Base-by-base conservation (phyloP, 2,329 filamentous ascomycete genomes). In the Zymoseptoria tritici region DNA sequence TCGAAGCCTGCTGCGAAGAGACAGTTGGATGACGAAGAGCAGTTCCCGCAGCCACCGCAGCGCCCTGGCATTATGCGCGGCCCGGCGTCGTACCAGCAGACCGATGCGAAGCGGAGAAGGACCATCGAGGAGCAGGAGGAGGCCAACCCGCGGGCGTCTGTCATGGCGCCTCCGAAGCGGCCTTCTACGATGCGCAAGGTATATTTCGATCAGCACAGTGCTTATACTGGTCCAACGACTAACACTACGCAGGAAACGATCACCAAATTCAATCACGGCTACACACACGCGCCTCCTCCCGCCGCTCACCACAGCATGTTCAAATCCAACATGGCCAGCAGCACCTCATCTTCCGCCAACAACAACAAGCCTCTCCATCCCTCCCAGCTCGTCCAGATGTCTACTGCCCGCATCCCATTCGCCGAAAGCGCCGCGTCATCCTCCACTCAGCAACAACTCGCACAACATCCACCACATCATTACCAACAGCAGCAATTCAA, bases 361-460 rank as follows among this genome's bases (percentile, higher is more conserved):
- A 46, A 88, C 72, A 77, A 63, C 54, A 68, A 70, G 50, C 67
- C 66, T n/a, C 63, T 62, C 29, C 86, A 91, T 68, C 88, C 89
- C 1, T 79, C 91, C 70, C 90, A 94, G 67, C 91, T 93, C 84
- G 84, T 88, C n/a, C 89, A 93, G 71, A 86, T 93, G 61, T 89
- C 90, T 7, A 96, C 89, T 75, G 89, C 85, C n/a, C 86, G 88
- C 26, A 97, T 97, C 66, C 89, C 91, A 2, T 97, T 97, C 71
- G 91, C 91, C 6, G 83, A 92, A 20, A 85, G 84, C 61, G 78
- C 82, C 8, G 87, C 83, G 66, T 78, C 81, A 8, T 66, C 71
- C 8, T 68, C 64, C 2, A 58, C 61, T 24, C 57, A 67, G 29
- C 57, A 66, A 21, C 61, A 63, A 42, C 57, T 54, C 8, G 59